These are phyloP conservation scores for Bombardia bombarda DNA, from an alignment of 495 filamentous ascomycete species.

Conservation along the genomic window DNA sequence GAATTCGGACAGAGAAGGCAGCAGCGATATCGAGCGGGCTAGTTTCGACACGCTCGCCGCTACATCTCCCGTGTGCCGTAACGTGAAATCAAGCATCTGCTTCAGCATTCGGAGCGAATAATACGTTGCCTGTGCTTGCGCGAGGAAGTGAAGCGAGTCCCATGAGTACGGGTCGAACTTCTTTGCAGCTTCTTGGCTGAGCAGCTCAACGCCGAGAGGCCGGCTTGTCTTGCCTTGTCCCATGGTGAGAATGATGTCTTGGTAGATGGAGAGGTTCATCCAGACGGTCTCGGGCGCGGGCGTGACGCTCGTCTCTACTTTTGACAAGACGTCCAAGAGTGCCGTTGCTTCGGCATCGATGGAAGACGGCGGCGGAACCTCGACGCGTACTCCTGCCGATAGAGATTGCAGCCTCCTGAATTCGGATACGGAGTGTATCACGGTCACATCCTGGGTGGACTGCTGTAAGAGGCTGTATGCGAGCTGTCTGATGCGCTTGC, in stretches of 20 bases:
- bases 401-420: constrained; percentile 20
- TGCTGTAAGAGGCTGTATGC: constrained; percentile 52
- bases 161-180: constrained; percentile 33
- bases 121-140: constrained; percentile 52
- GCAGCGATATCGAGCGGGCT: background rate
- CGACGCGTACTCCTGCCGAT: constrained; percentile 13
- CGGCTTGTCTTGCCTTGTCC: constrained; percentile 17
- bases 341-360: constrained; percentile 1
- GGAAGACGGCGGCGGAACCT: constrained; percentile 2
- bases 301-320: background rate
- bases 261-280: constrained; percentile 32
- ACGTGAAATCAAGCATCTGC: constrained; percentile 40
- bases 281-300: constrained; percentile 19
- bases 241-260: constrained; percentile 33
- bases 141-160: constrained; percentile 55
- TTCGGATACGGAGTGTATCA: constrained; percentile 15
- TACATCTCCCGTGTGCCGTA: background rate
- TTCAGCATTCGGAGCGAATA: constrained; percentile 61
- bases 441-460: constrained; percentile 8
- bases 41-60: constrained; percentile 1
- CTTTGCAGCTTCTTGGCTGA: constrained; percentile 14
- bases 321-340: constrained; percentile 7
- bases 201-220: constrained; percentile 16
- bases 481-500: constrained; percentile 42
- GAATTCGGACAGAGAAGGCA: constrained; percentile 15